These are phyloP conservation scores for Hylodesmum podocarpum DNA, from an alignment of 306 rosid species.

Conservation along the genomic window DNA sequence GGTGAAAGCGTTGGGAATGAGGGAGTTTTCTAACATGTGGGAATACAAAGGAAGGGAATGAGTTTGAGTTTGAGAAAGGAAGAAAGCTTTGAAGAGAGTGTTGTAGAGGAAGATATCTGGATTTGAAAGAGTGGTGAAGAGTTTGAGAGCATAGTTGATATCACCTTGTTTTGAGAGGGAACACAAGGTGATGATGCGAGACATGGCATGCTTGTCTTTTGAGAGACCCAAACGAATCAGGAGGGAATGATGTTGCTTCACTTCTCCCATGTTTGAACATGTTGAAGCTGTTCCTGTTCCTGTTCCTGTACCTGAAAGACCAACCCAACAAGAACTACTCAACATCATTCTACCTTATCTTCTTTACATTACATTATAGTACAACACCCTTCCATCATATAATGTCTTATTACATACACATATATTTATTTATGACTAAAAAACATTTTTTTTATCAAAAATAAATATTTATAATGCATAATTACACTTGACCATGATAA, in stretches of 20 bases:
- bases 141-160: conserved; percentile 47
- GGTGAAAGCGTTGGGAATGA: conserved; percentile 51
- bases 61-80: conserved; percentile 15
- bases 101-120: conserved; percentile 67
- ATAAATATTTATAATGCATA: too few species aligned
- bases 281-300: not conserved
- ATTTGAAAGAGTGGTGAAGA: conserved; percentile 44
- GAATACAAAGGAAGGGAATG: conserved; percentile 45
- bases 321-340: not conserved
- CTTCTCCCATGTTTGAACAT: conserved; percentile 55
- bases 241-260: conserved; percentile 59
- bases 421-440: too few species aligned
- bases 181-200: conserved; percentile 55
- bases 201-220: conserved; percentile 49
- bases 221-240: conserved; percentile 58
- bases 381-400: too few species aligned
- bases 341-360: not conserved
- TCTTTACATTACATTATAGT: too few species aligned
- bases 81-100: conserved; percentile 49
- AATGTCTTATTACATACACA: too few species aligned
- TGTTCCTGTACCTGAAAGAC: too few species aligned
- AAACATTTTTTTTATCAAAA: too few species aligned
- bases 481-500: too few species aligned
- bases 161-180: conserved; percentile 44
- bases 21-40: conserved; percentile 45